These are phyloP conservation scores for Corylus avellana DNA, from an alignment of 306 rosid species.

Conservation along the genomic window DNA sequence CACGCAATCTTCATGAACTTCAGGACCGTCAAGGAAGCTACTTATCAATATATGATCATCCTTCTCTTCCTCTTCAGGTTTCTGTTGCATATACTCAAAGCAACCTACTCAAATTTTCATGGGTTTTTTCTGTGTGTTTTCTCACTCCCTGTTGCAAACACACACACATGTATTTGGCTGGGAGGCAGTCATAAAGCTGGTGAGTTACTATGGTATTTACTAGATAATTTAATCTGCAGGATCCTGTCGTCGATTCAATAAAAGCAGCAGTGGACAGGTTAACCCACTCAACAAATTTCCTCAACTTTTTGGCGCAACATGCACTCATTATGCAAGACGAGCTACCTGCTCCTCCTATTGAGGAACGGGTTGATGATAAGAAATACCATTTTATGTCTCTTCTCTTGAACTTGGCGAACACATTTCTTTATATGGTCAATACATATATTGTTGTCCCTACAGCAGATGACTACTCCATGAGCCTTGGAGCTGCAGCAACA, in stretches of 20 bases:
- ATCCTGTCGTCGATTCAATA: slow-evolving; percentile 79
- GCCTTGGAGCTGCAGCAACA: slow-evolving; percentile 98
- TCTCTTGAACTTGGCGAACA: slow-evolving; percentile 82
- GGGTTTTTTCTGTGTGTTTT: slow-evolving; percentile 8
- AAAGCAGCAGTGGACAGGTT: slow-evolving; percentile 90
- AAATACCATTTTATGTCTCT: slow-evolving; percentile 87
- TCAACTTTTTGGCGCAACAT: slow-evolving; percentile 90
- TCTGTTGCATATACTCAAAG: slow-evolving; percentile 26
- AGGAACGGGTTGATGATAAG: slow-evolving; percentile 66
- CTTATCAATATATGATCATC: slow-evolving; percentile 91
- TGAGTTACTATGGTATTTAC: slow-evolving; percentile 24
- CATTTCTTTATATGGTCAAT: slow-evolving; percentile 97
- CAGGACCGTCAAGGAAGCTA: slow-evolving; percentile 97
- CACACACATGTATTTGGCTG: slow-evolving; percentile 21
- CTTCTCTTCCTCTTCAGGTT: slow-evolving; percentile 86
- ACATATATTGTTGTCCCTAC: slow-evolving; percentile 98
- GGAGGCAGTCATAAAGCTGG: slow-evolving; percentile 10
- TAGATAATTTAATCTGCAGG: slow-evolving; percentile 56
- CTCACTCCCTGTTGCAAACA: not conserved
- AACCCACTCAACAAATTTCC: slow-evolving; percentile 89
- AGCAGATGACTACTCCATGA: slow-evolving; percentile 93
- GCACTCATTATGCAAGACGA: slow-evolving; percentile 97
- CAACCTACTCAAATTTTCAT: slow-evolving; percentile 8
- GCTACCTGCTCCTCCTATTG: slow-evolving; percentile 59
- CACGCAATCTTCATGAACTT: slow-evolving; percentile 97